Evolutionary conservation across 2,329 filamentous ascomycete genomes (phyloP).

Genomic region (Beauveria australis): DNA sequence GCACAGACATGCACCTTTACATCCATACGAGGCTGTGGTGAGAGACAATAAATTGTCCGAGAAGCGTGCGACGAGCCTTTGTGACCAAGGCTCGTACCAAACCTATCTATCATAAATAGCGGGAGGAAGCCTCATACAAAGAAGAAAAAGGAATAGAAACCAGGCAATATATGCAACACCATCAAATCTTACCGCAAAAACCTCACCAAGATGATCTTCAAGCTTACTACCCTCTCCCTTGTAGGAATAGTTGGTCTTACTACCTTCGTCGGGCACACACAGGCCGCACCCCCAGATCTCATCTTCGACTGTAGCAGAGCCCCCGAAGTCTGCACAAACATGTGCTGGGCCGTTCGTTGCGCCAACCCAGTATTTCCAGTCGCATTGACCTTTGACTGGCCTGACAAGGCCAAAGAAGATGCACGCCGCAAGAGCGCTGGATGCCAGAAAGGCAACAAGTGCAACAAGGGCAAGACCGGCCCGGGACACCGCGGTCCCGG

Average conservation of each 20-base stretch:
- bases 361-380: slow-evolving; percentile 14
- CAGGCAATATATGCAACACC: background rate
- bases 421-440: slow-evolving; percentile 11
- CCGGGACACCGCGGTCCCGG: slow-evolving; percentile 12
- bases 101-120: background rate
- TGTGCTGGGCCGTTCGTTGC: slow-evolving; percentile 19
- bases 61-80: background rate
- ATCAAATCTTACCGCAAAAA: background rate
- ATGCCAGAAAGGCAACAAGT: slow-evolving; percentile 10
- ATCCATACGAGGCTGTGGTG: background rate
- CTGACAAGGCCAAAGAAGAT: background rate
- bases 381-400: slow-evolving; percentile 12
- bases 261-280: background rate
- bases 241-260: background rate
- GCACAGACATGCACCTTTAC: background rate
- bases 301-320: slow-evolving; percentile 15
- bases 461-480: slow-evolving; percentile 11
- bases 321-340: slow-evolving; percentile 18
- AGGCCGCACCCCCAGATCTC: slow-evolving; percentile 15
- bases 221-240: background rate
- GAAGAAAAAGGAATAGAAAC: background rate
- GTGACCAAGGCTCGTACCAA: background rate
- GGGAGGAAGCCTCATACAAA: background rate
- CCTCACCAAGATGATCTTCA: background rate
- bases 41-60: background rate